Base-by-base conservation (phyloP, 2,329 filamentous ascomycete genomes). In the Monilinia laxa region DNA sequence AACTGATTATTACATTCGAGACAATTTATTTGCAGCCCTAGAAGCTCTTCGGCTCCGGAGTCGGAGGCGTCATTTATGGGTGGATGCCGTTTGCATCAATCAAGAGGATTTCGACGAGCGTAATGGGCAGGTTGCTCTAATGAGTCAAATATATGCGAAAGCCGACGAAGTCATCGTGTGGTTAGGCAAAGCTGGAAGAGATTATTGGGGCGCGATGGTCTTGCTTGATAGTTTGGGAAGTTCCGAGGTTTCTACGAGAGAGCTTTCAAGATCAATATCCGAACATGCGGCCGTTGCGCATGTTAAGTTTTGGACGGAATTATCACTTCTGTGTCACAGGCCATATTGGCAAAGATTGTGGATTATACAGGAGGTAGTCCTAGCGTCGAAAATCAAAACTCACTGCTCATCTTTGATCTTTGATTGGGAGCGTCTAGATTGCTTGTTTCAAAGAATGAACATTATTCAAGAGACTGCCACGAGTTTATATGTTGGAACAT, bases 291-390 rank as follows among this genome's bases (percentile, higher is more conserved):
- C 38, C 20, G 28, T 66, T 38, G 11, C 57, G 4, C 58, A 66
- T 40, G 38, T 45, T 5, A 66, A 66, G 25, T 63, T 62, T 28
- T 66, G 64, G 64, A 63, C n/a, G 6, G 64, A 66, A 31, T 49
- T 66, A 45, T 56, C 52, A 20, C 18, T 28, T 4, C 9, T 66
- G 6, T 66, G 64, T 23, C 28, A 63, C 31, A 49, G 51, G 7
- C 64, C 57, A 40, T 63, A 66, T 55, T 66, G 58, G 57, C 49
- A 66, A 66, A 54, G 57, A 31, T 14, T 66, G 10, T 63, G 57
- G 57, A 66, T 66, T 47, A 63, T 55, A 47, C 64, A 66, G 12
- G 57, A 66, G 60, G 51, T 66, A n/a, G 64, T 63, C 25, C 57
- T 66, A n/a, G 64, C 64, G 49, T 55, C 64, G 28, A 63, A 51